These are phyloP conservation scores for Aphanomyces cochlioides DNA, from an alignment of 352 stramenopile genomes.

Conservation along the genomic window DNA sequence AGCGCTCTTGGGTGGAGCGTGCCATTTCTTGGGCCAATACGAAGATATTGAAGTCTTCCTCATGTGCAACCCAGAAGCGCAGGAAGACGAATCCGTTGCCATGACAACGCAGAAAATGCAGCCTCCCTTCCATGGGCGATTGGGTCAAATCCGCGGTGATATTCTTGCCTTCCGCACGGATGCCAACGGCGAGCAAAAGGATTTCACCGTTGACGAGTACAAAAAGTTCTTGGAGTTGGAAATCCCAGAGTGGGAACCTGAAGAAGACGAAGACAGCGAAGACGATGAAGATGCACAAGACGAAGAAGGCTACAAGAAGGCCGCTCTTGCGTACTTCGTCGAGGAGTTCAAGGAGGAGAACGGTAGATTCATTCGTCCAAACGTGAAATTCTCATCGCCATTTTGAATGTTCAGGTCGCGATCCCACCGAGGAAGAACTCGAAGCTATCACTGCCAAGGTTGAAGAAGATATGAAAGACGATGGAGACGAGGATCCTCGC, in stretches of 20 bases:
- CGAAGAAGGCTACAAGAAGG: constrained; percentile 40
- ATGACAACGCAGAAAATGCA: constrained; percentile 26
- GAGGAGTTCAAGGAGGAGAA: constrained; percentile 31
- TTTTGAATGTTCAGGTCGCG: constrained; percentile 20
- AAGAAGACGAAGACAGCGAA: constrained; percentile 37
- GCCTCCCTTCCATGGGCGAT: constrained; percentile 26
- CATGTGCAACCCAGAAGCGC: constrained; percentile 29
- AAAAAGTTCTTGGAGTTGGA: constrained; percentile 29
- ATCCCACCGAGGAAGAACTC: constrained; percentile 29
- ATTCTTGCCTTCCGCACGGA: constrained; percentile 28
- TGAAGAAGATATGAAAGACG: constrained; percentile 26
- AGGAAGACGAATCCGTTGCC: constrained; percentile 18
- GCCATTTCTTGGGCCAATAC: constrained; percentile 27
- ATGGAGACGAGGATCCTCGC: constrained; percentile 23
- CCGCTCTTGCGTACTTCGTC: constrained; percentile 30
- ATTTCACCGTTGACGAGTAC: constrained; percentile 34
- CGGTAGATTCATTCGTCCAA: constrained; percentile 16
- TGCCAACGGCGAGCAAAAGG: constrained; percentile 31
- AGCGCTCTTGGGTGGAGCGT: constrained; percentile 18
- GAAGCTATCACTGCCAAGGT: constrained; percentile 27
- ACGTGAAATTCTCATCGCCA: not conserved
- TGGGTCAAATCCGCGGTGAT: constrained; percentile 25
- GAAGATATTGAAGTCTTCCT: constrained; percentile 29
- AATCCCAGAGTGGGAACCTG: constrained; percentile 56
- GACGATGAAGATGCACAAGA: constrained; percentile 15